phyloP scores from a whole-genome alignment of 2,329 filamentous ascomycete genomes.

The Neobulgaria alba region DNA sequence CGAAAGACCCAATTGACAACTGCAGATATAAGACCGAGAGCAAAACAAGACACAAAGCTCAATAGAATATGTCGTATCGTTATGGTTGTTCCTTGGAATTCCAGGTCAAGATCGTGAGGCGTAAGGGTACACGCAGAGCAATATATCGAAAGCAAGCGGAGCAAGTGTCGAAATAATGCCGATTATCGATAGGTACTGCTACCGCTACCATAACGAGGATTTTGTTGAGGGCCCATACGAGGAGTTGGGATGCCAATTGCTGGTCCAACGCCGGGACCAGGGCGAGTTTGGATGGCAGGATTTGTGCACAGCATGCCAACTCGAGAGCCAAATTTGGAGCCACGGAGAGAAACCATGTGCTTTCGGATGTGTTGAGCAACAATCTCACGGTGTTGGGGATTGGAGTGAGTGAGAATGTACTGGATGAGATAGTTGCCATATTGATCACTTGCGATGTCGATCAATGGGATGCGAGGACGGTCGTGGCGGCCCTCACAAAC shows the following conservation, averaged over 20 bases:
- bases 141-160: slow-evolving; percentile 21
- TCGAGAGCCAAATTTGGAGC: slow-evolving; percentile 95
- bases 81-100: slow-evolving; percentile 24
- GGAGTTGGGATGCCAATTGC: slow-evolving; percentile 42
- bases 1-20: slow-evolving; percentile 25
- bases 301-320: slow-evolving; percentile 99
- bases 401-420: slow-evolving; percentile 87
- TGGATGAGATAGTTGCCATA: slow-evolving; percentile 98
- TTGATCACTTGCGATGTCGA: slow-evolving; percentile 97
- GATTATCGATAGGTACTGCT: slow-evolving; percentile 45
- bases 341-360: slow-evolving; percentile 98
- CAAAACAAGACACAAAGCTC: slow-evolving; percentile 22
- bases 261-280: slow-evolving; percentile 71
- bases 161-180: slow-evolving; percentile 12
- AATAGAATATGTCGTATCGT: slow-evolving; percentile 27
- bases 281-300: slow-evolving; percentile 78
- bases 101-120: slow-evolving; percentile 25
- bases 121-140: slow-evolving; percentile 22
- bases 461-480: slow-evolving; percentile 89
- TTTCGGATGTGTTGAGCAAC: slow-evolving; percentile 93
- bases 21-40: slow-evolving; percentile 28
- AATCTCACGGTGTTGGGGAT: slow-evolving; percentile 80
- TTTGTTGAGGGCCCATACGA: slow-evolving; percentile 46
- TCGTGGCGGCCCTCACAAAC: slow-evolving; percentile 88
- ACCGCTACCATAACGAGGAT: slow-evolving; percentile 45